Evolutionary conservation across 495 filamentous ascomycete genomes (phyloP).

Genomic region (Aspergillus coremiiformis): DNA sequence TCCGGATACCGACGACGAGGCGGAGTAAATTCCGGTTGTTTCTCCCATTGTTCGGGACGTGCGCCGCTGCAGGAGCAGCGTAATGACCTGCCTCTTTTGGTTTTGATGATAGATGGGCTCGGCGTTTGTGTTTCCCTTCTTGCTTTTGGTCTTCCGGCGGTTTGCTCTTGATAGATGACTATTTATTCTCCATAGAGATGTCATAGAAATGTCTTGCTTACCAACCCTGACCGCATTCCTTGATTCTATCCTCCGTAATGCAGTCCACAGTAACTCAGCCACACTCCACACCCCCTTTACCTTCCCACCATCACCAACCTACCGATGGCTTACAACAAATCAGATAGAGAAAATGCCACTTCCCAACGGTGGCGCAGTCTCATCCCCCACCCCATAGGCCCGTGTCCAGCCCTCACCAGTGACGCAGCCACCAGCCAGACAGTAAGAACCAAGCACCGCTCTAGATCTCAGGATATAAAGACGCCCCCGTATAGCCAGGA

Average conservation of each 20-base stretch:
- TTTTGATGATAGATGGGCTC: background rate
- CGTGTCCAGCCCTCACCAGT: background rate
- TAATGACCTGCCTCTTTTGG: background rate
- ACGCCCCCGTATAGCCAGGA: no score
- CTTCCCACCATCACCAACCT: no score
- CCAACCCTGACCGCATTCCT: no score
- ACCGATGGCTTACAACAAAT: background rate
- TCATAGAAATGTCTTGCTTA: background rate
- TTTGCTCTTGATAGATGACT: background rate
- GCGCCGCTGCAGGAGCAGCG: background rate
- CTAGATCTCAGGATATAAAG: no score
- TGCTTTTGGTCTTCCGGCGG: background rate
- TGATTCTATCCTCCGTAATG: no score
- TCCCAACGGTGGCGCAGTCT: background rate
- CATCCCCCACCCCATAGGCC: background rate
- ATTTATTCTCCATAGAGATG: background rate
- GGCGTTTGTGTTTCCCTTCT: background rate
- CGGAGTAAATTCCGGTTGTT: constrained; percentile 11
- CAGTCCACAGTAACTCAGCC: no score
- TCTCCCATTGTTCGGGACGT: background rate
- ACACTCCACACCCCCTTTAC: no score
- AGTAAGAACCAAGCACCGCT: background rate
- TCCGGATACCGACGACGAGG: constrained; percentile 72
- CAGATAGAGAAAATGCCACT: background rate
- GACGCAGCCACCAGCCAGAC: no score